A percentile compares a stretch with the other conserved stretches of the same genome.
Evolutionary conservation across 805 yeast genomes (phyloP).

Genomic region (Ogataea chonburiensis): DNA sequence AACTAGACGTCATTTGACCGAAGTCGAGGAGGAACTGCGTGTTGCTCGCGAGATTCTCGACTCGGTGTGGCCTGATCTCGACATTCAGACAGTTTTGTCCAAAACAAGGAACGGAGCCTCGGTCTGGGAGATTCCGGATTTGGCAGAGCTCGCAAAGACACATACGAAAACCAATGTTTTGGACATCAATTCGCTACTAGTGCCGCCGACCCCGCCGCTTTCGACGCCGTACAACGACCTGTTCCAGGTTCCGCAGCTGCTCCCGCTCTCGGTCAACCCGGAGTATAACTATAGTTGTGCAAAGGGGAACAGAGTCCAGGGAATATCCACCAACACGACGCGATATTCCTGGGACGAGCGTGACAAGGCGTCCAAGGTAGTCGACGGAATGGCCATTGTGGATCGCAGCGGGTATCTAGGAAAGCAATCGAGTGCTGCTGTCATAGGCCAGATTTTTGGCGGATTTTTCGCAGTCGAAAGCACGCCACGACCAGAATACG

Average conservation of each 20-base stretch:
- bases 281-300: not conserved
- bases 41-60: conserved; percentile 10
- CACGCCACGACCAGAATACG: not conserved
- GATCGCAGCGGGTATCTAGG: conserved; percentile 20
- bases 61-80: conserved; percentile 7
- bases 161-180: not conserved
- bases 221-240: not conserved
- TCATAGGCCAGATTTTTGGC: conserved; percentile 13
- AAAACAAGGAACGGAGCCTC: conserved; percentile 10
- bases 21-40: conserved; percentile 17
- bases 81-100: conserved; percentile 8
- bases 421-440: conserved; percentile 15
- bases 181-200: not conserved
- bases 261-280: conserved; percentile 9
- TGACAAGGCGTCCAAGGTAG: not conserved
- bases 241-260: conserved; percentile 13
- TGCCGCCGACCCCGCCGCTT: not conserved
- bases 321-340: not conserved
- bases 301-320: not conserved
- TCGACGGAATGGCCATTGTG: conserved; percentile 21
- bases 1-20: conserved; percentile 18
- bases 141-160: not conserved
- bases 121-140: conserved; percentile 11
- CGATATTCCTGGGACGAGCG: conserved; percentile 16
- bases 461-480: conserved; percentile 7